These are phyloP conservation scores for Abrus pulchellus DNA, from an alignment of 306 rosid genomes.

Conservation along the genomic window DNA sequence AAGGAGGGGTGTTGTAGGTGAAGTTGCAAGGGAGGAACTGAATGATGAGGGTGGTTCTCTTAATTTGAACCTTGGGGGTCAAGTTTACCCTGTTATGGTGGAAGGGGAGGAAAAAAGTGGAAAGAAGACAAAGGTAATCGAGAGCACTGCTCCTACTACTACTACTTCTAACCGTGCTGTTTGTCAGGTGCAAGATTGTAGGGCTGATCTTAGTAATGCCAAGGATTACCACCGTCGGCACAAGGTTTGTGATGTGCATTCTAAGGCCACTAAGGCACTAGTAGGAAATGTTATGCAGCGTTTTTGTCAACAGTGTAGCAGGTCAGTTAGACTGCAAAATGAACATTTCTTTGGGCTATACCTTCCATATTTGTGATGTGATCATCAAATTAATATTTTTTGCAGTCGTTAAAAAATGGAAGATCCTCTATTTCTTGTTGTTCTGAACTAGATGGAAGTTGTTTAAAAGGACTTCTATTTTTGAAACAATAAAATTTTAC, in stretches of 20 bases:
- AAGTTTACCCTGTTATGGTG: constrained; percentile 62
- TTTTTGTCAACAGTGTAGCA: constrained; percentile 96
- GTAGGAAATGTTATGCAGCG: constrained; percentile 88
- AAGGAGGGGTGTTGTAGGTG: constrained; percentile 55
- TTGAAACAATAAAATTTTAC: background rate
- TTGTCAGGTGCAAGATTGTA: constrained; percentile 93
- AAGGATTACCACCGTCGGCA: constrained; percentile 86
- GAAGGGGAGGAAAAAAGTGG: constrained; percentile 71
- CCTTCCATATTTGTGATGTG: constrained; percentile 9
- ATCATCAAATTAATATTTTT: constrained; percentile 22
- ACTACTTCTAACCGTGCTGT: constrained; percentile 61
- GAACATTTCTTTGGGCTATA: constrained; percentile 2
- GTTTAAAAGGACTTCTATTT: background rate
- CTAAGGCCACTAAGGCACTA: constrained; percentile 78
- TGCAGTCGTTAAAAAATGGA: background rate
- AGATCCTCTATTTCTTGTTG: constrained; percentile 22
- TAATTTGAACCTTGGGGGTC: constrained; percentile 70
- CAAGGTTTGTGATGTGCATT: constrained; percentile 87
- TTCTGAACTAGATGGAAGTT: background rate
- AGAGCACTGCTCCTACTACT: background rate
- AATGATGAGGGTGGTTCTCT: constrained; percentile 67
- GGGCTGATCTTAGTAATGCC: constrained; percentile 80
- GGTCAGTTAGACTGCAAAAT: constrained; percentile 60
- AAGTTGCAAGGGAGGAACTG: constrained; percentile 54
- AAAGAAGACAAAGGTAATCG: constrained; percentile 79